A percentile compares a stretch with the other conserved stretches of the same genome.
These are phyloP conservation scores for Canavalia ensiformis DNA, from an alignment of 306 rosid species.

Conservation along the genomic window DNA sequence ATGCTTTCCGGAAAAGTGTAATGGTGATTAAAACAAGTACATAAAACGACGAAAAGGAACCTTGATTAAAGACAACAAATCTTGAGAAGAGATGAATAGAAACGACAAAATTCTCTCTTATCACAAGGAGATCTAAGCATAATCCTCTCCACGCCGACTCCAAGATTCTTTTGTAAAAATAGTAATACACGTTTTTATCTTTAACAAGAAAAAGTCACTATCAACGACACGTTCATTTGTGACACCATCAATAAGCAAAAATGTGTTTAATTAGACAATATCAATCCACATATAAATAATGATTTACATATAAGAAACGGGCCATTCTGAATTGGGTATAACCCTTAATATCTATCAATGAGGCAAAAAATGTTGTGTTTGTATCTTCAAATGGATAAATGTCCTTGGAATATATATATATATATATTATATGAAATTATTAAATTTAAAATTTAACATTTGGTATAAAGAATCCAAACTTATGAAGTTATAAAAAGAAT, in stretches of 20 bases:
- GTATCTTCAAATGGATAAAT: too few relatives aligned
- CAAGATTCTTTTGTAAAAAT: conserved; percentile 37
- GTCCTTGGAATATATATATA: too few relatives aligned
- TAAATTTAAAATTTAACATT: too few relatives aligned
- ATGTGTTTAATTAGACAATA: conserved; percentile 1
- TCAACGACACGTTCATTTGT: background rate
- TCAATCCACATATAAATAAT: too few relatives aligned
- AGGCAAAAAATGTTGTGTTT: too few relatives aligned
- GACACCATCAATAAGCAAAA: conserved; percentile 13
- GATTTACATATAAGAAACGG: too few relatives aligned
- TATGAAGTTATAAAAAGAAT: too few relatives aligned
- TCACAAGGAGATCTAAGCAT: conserved; percentile 31
- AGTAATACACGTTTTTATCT: background rate
- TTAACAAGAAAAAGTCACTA: conserved; percentile 16
- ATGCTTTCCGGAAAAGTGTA: conserved; percentile 3
- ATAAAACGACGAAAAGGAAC: conserved; percentile 25
- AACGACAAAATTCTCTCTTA: conserved; percentile 25
- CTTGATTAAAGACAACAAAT: conserved; percentile 26
- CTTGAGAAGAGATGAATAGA: background rate
- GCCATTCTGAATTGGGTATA: too few relatives aligned
- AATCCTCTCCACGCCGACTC: conserved; percentile 38
- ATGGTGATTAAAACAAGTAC: background rate
- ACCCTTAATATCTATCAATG: too few relatives aligned
- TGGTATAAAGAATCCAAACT: too few relatives aligned
- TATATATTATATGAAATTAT: too few relatives aligned